A percentile compares a stretch with the other conserved stretches of the same genome.
Evolutionary conservation across 225 moss, liverwort and hornwort genomes (phyloP).

Genomic region (Anthoceros angustus): DNA sequence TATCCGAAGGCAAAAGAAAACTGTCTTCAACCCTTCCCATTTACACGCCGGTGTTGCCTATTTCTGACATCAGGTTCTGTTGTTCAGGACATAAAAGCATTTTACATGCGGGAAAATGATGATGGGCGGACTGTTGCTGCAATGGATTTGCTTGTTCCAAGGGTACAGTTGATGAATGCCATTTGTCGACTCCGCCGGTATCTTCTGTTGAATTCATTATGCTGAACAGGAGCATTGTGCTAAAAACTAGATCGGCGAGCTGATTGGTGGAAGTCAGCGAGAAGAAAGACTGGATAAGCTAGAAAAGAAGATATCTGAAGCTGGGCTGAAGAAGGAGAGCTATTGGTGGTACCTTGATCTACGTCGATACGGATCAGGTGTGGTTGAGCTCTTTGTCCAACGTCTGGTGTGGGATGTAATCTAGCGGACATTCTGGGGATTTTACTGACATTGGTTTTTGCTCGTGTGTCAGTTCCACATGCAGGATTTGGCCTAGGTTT

Average conservation of each 20-base stretch:
- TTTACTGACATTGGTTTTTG: neutral
- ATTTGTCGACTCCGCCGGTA: neutral
- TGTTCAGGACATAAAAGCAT: conserved; percentile 88
- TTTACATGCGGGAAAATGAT: conserved; percentile 95
- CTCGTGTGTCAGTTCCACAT: conserved; percentile 58
- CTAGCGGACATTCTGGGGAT: neutral
- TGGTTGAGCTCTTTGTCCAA: neutral
- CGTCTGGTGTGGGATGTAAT: too few relatives aligned
- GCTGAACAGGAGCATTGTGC: neutral
- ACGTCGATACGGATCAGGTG: conserved; percentile 82
- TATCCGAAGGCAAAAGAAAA: conserved; percentile 62
- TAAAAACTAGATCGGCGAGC: conserved; percentile 51
- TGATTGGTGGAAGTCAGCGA: conserved; percentile 90
- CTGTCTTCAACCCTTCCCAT: neutral
- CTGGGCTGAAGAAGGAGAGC: conserved; percentile 70
- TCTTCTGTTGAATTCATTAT: neutral
- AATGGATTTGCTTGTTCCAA: conserved; percentile 88
- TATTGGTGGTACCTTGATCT: conserved; percentile 99
- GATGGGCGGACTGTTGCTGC: conserved; percentile 96
- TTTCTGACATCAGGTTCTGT: neutral
- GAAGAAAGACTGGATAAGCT: conserved; percentile 77
- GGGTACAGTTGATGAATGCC: conserved; percentile 24
- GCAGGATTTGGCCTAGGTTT: conserved; percentile 96
- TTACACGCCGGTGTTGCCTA: conserved; percentile 5
- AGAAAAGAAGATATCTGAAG: conserved; percentile 66